phyloP scores from a whole-genome alignment of 1,139 yeast species.

The Taiozyma onychis region DNA sequence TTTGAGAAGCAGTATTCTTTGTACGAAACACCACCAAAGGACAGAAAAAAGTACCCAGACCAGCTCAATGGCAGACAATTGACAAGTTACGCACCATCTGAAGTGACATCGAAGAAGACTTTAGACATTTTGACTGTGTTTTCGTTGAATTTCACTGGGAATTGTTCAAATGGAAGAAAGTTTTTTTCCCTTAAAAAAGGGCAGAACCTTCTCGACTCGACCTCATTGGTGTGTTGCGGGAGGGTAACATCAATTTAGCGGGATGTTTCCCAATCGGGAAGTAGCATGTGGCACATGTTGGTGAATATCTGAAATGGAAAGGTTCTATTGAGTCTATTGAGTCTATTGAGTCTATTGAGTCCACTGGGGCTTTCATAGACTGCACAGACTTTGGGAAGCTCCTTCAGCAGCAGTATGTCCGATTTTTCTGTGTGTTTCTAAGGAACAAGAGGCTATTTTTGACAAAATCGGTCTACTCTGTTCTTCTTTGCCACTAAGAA shows the following conservation, averaged over 20 bases:
- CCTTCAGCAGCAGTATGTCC: too few species aligned
- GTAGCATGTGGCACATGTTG: neutral
- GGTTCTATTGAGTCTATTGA: too few species aligned
- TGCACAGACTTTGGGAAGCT: too few species aligned
- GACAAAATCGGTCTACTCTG: too few species aligned
- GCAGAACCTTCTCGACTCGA: neutral
- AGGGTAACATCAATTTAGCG: neutral
- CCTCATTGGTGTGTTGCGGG: neutral
- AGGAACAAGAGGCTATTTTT: too few species aligned
- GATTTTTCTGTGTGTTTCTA: too few species aligned
- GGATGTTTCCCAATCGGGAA: neutral
- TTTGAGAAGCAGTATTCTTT: neutral
- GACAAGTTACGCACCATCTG: conserved; percentile 17
- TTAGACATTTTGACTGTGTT: conserved; percentile 35
- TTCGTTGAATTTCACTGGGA: neutral
- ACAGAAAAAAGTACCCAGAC: neutral
- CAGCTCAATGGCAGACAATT: neutral
- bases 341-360: too few species aligned
- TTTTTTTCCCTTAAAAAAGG: neutral
- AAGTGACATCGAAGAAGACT: conserved; percentile 74
- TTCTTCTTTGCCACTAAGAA: too few species aligned
- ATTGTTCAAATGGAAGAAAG: neutral
- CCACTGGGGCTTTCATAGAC: too few species aligned
- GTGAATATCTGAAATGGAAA: too few species aligned
- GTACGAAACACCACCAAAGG: neutral